These are phyloP conservation scores for Rubroshorea leprosula DNA, from an alignment of 345 rosid species.

Conservation along the genomic window DNA sequence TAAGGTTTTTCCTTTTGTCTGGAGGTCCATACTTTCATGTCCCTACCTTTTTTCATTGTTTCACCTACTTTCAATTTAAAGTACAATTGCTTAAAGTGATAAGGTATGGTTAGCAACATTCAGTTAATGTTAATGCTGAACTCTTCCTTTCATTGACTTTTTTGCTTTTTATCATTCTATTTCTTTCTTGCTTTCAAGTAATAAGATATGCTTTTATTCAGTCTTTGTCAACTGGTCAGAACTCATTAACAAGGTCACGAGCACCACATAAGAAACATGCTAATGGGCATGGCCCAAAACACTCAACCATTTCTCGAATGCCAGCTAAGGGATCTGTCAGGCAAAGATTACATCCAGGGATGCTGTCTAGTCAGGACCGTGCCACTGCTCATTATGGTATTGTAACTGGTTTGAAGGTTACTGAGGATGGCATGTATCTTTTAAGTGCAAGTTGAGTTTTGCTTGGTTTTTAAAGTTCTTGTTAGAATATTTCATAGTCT, in stretches of 20 bases:
- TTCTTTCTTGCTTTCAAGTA: not conserved
- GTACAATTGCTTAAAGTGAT: not conserved
- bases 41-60: too few species aligned
- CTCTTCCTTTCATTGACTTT: not conserved
- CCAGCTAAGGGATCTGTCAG: slow-evolving; percentile 45
- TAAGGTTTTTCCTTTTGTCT: too few species aligned
- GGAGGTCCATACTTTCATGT: too few species aligned
- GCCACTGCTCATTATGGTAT: slow-evolving; percentile 97
- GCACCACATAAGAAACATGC: slow-evolving; percentile 38
- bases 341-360: slow-evolving; percentile 84
- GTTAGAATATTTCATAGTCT: too few species aligned
- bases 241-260: slow-evolving; percentile 31
- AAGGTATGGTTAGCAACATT: not conserved
- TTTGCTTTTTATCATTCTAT: not conserved
- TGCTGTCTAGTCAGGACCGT: slow-evolving; percentile 74
- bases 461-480: not conserved
- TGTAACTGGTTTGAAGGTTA: slow-evolving; percentile 75
- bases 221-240: slow-evolving; percentile 36
- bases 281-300: slow-evolving; percentile 56
- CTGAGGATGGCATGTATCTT: slow-evolving; percentile 90
- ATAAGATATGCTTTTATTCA: slow-evolving; percentile 46
- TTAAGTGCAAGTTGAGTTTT: slow-evolving; percentile 74
- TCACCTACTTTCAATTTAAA: too few species aligned
- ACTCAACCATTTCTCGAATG: slow-evolving; percentile 39
- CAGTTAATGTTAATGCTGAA: too few species aligned